These are phyloP conservation scores for Pyronema omphalodes DNA, from an alignment of 495 filamentous ascomycete genomes.

Conservation along the genomic window DNA sequence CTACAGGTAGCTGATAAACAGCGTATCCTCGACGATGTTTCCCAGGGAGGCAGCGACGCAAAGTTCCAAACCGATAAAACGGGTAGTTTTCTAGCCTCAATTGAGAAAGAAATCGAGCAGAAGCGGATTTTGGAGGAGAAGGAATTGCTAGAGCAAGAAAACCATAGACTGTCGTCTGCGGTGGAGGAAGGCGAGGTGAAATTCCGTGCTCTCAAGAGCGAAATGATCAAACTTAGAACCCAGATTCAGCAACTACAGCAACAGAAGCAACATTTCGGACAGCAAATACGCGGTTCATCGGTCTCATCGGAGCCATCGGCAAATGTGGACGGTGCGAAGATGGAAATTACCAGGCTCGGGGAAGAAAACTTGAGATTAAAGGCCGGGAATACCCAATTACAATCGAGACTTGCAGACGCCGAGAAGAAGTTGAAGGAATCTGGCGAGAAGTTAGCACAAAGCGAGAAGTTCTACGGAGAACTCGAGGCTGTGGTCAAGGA, in stretches of 20 bases:
- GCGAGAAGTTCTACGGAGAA: background rate
- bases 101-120: constrained; percentile 11
- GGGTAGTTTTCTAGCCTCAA: constrained; percentile 4
- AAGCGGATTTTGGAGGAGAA: constrained; percentile 11
- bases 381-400: background rate
- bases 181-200: background rate
- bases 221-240: background rate
- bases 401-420: background rate
- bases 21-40: constrained; percentile 8
- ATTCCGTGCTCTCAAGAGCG: background rate
- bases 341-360: background rate
- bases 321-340: background rate
- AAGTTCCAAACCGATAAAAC: background rate
- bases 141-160: background rate
- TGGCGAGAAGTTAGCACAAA: no score
- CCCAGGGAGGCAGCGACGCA: background rate
- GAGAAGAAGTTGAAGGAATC: no score
- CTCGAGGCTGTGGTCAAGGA: constrained; percentile 12
- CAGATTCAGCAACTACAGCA: background rate
- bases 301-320: background rate
- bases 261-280: background rate
- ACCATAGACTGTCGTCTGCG: background rate
- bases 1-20: constrained; percentile 13
- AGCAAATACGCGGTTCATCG: background rate
- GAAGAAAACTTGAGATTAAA: background rate